Base-by-base conservation (phyloP, 768 basidiomycete species). In the Kwoniella sp. region DNA sequence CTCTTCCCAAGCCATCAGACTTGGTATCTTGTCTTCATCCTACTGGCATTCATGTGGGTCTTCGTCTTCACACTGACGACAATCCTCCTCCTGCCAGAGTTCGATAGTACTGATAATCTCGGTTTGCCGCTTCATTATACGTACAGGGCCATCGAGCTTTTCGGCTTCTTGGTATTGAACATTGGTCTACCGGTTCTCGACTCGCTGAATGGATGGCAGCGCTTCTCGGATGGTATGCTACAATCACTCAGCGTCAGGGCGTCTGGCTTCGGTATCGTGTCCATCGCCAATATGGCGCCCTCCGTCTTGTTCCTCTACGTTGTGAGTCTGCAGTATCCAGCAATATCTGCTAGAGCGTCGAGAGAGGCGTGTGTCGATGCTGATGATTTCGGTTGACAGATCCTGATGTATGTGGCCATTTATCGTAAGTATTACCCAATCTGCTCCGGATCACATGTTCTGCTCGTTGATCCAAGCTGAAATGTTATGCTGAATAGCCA, bases 1-100 rank as follows among this genome's bases (percentile, higher is more conserved):
- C 70, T 78, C 7, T 78, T 76, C 37, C 77, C 77, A 2, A 72
- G 68, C 37, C 73, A 78, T 64, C 77, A 78, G 57, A 75, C 77
- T 0, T 78, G 77, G 77, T 78, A 71, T 40, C 71, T 78, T 12
- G 58, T 68, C 19, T 49, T 73, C 15, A 54, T 67, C 15, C 57
- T 74, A 0, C 26, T 62, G 0, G 63, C 63, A 10, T 74, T 78
- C 63, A 68, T 69, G 77, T 78, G 44, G 71, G 48, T 29, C 13
- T 3, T 29, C 40, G 15, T 9, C 4, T n/a, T n/a, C n/a, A n/a
- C n/a, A n/a, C n/a, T n/a, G n/a, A n/a, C n/a, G n/a, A n/a, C n/a
- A n/a, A n/a, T n/a, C n/a, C n/a, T n/a, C n/a, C n/a, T n/a, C n/a
- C n/a, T n/a, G n/a, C n/a, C n/a, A n/a, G n/a, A n/a, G n/a, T n/a